Percentiles rank a stretch among this genome's conserved stretches.
Evolutionary conservation across 768 basidiomycete species (phyloP).

Genomic region (Hysterangium stoloniferum): DNA sequence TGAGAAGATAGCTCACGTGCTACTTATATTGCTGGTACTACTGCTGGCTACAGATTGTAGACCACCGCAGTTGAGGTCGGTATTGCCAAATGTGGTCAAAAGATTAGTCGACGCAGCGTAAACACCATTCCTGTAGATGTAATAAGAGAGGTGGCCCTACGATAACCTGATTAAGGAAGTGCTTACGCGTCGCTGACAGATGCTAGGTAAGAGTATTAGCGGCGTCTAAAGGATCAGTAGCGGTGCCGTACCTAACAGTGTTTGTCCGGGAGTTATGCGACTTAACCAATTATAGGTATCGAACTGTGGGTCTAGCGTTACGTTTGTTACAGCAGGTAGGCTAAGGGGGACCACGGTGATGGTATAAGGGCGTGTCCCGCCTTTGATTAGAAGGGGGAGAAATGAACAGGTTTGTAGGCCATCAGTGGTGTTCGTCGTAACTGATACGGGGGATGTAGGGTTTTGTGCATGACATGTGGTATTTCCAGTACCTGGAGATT

Average conservation of each 20-base stretch:
- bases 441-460: conserved; percentile 21
- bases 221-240: not conserved
- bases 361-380: conserved; percentile 38
- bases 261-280: conserved; percentile 28
- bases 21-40: conserved; percentile 19
- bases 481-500: conserved; percentile 10
- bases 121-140: not conserved
- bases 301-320: conserved; percentile 30
- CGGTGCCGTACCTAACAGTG: conserved; percentile 34
- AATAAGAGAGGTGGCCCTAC: not conserved
- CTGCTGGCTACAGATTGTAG: conserved; percentile 23
- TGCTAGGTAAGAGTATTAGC: conserved; percentile 21
- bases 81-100: conserved; percentile 20
- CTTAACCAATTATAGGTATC: conserved; percentile 37
- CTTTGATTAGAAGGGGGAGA: conserved; percentile 38
- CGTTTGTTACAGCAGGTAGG: conserved; percentile 34
- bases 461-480: conserved; percentile 32
- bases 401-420: conserved; percentile 36
- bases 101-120: conserved; percentile 15
- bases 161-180: not conserved
- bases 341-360: conserved; percentile 32
- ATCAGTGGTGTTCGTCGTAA: conserved; percentile 4
- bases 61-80: conserved; percentile 26
- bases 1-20: conserved; percentile 16
- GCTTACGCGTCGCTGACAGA: conserved; percentile 38